phyloP scores from a whole-genome alignment of 169 alveolate genomes.

The Plasmodium yoelii region DNA sequence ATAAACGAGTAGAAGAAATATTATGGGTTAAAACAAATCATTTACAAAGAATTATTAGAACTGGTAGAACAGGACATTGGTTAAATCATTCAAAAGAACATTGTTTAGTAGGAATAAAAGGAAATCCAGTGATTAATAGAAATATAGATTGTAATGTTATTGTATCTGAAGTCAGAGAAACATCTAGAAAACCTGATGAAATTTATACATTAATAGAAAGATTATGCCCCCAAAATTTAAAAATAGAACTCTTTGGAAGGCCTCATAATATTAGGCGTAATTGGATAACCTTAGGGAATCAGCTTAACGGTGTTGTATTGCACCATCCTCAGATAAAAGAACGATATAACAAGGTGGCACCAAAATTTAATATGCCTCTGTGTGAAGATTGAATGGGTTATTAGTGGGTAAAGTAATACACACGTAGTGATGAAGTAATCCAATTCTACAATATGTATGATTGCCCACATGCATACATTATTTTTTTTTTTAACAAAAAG shows the following conservation, averaged over 20 bases:
- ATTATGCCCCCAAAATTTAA: slow-evolving; percentile 93
- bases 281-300: slow-evolving; percentile 95
- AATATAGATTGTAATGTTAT: slow-evolving; percentile 94
- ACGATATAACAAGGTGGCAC: slow-evolving; percentile 69
- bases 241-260: slow-evolving; percentile 95
- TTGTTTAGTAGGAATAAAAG: slow-evolving; percentile 92
- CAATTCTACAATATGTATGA: no score
- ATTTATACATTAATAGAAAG: slow-evolving; percentile 94
- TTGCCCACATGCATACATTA: no score
- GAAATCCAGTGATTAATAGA: slow-evolving; percentile 88
- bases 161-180: slow-evolving; percentile 95
- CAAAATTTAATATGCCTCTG: slow-evolving; percentile 70
- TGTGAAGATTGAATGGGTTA: slow-evolving; percentile 10
- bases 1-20: slow-evolving; percentile 94
- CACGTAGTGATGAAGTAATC: background rate
- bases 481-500: no score
- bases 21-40: slow-evolving; percentile 97
- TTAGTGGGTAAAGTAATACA: background rate
- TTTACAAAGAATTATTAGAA: slow-evolving; percentile 94
- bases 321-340: slow-evolving; percentile 83
- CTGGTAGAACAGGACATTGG: slow-evolving; percentile 98
- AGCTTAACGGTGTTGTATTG: slow-evolving; percentile 86
- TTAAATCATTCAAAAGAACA: slow-evolving; percentile 95
- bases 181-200: slow-evolving; percentile 97
- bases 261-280: slow-evolving; percentile 93